Conservation (phyloP, 2,329 filamentous ascomycete genomes). For the Trichophyton simii region DNA sequence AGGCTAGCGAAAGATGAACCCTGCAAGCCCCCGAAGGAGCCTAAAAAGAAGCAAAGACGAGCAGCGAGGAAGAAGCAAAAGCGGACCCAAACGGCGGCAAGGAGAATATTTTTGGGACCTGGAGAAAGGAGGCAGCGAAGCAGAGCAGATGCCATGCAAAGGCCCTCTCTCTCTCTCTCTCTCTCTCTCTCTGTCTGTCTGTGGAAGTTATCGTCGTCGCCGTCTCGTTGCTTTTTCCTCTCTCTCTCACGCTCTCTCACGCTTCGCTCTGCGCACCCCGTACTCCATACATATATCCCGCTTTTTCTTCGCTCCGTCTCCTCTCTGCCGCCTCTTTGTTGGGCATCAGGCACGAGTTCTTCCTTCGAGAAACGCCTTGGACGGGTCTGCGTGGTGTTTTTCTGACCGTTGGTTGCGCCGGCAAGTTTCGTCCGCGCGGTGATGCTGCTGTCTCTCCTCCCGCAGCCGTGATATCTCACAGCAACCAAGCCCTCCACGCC, state of each 20-base stretch:
- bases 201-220: neutral
- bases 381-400: neutral
- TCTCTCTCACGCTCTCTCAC: neutral
- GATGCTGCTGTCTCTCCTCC: neutral
- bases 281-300: neutral
- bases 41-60: neutral
- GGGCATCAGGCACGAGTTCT: neutral
- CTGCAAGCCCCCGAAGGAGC: neutral
- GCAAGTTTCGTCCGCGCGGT: neutral
- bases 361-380: neutral
- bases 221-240: neutral
- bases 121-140: neutral
- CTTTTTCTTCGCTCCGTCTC: neutral
- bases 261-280: neutral
- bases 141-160: neutral
- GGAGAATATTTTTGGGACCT: neutral
- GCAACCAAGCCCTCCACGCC: neutral
- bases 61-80: neutral
- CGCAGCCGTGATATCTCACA: too few species aligned
- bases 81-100: neutral
- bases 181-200: too few species aligned
- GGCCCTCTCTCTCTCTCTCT: neutral
- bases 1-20: neutral
- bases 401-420: neutral
- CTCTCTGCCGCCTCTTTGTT: neutral